phyloP scores from a whole-genome alignment of 441 rosid genomes.

The Croton laevigatus region DNA sequence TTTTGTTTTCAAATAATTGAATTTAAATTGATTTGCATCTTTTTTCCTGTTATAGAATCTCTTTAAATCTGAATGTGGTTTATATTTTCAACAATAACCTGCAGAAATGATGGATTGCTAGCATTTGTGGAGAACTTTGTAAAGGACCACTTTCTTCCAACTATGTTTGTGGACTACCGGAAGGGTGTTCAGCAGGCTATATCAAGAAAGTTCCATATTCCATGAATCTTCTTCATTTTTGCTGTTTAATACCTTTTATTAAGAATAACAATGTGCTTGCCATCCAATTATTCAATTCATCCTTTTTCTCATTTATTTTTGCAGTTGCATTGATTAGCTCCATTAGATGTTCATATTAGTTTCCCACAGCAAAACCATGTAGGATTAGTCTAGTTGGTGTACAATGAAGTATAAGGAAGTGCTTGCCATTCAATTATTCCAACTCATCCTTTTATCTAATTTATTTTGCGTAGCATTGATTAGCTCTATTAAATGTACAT shows the following conservation, averaged over 20 bases:
- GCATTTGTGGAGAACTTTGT: slow-evolving; percentile 94
- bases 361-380: neutral
- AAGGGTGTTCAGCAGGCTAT: slow-evolving; percentile 99
- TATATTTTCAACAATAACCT: slow-evolving; percentile 21
- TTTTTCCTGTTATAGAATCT: neutral
- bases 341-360: neutral
- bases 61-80: slow-evolving; percentile 6
- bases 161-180: slow-evolving; percentile 96
- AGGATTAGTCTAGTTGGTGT: neutral
- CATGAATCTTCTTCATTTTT: slow-evolving; percentile 16
- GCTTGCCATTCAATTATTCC: slow-evolving; percentile 7
- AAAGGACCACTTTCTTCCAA: slow-evolving; percentile 95
- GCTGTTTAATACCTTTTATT: slow-evolving; percentile 6
- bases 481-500: neutral
- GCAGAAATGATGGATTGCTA: slow-evolving; percentile 96
- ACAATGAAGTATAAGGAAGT: neutral
- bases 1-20: neutral
- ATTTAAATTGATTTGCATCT: neutral
- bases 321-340: slow-evolving; percentile 1
- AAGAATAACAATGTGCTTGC: slow-evolving; percentile 1
- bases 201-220: slow-evolving; percentile 71
- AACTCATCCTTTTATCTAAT: slow-evolving; percentile 5
- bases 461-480: neutral
- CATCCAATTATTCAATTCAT: slow-evolving; percentile 7
- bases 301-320: slow-evolving; percentile 3